Conservation (phyloP, 2,329 filamentous ascomycete genomes). For the Verticillium tricorpus region DNA sequence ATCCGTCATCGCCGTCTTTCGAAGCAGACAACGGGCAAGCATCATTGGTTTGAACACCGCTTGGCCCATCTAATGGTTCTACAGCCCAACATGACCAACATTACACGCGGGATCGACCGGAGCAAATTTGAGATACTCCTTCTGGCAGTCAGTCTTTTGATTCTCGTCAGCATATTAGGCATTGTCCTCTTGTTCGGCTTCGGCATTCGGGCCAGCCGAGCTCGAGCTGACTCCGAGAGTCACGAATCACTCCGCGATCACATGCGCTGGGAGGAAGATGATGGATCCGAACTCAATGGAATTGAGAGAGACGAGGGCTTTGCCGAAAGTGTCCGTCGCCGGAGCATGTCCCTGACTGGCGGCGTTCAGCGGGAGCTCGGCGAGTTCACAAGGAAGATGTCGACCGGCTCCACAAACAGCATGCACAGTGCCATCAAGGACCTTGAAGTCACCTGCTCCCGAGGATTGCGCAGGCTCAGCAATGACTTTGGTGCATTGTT, state of each 20-base stretch:
- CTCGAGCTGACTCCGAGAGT: conserved; percentile 11
- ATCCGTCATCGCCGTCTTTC: too few species aligned
- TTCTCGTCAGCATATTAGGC: conserved; percentile 26
- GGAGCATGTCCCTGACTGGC: conserved; percentile 19
- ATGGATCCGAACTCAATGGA: conserved; percentile 9
- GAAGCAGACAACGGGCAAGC: too few species aligned
- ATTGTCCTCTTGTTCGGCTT: conserved; percentile 25
- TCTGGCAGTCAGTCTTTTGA: conserved; percentile 25
- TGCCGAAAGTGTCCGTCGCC: conserved; percentile 19
- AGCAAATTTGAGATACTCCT: conserved; percentile 27
- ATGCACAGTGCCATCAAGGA: neutral
- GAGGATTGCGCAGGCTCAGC: conserved; percentile 5
- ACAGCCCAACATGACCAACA: neutral
- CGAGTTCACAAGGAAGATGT: conserved; percentile 15
- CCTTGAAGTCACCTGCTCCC: neutral
- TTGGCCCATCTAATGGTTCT: neutral
- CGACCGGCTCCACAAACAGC: conserved; percentile 4
- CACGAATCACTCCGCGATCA: conserved; percentile 11
- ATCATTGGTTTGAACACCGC: neutral
- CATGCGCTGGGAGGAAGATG: conserved; percentile 4
- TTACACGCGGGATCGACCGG: conserved; percentile 15
- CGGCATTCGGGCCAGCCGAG: conserved; percentile 12
- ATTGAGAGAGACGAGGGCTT: conserved; percentile 14
- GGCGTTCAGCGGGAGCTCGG: conserved; percentile 19
- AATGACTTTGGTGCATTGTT: conserved; percentile 3